These are phyloP conservation scores for Theileria orientalis DNA, from an alignment of 169 alveolate species.

Conservation along the genomic window DNA sequence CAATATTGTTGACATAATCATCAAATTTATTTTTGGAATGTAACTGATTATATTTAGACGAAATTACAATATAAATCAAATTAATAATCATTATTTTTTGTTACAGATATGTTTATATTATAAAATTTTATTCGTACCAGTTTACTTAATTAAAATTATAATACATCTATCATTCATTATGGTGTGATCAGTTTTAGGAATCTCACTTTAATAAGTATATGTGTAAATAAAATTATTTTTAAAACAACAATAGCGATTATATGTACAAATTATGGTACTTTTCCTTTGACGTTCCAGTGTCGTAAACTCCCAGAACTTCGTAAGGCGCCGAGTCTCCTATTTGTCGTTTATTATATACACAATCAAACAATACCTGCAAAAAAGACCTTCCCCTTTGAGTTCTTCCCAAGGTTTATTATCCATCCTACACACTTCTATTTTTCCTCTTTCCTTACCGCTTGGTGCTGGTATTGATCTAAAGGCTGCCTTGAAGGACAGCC, in stretches of 20 bases:
- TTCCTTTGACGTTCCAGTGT: constrained; percentile 2
- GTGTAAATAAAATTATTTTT: constrained; percentile 7
- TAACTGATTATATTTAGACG: too few relatives aligned
- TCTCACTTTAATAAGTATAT: too few relatives aligned
- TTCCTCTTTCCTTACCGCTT: constrained; percentile 34
- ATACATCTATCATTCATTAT: too few relatives aligned
- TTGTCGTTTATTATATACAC: background rate
- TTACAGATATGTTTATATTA: too few relatives aligned
- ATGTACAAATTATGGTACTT: constrained; percentile 23
- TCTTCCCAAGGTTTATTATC: constrained; percentile 12
- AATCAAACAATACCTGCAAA: constrained; percentile 22
- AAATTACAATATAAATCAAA: too few relatives aligned
- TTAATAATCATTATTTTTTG: too few relatives aligned
- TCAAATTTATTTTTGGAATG: too few relatives aligned
- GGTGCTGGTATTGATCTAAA: constrained; percentile 36
- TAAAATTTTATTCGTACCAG: too few relatives aligned
- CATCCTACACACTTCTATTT: constrained; percentile 6
- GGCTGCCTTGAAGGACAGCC: constrained; percentile 24
- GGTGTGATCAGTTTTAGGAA: too few relatives aligned
- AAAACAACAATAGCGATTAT: background rate
- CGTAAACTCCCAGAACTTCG: constrained; percentile 29
- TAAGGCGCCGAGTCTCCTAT: constrained; percentile 38
- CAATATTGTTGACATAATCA: too few relatives aligned
- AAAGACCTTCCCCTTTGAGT: constrained; percentile 17
- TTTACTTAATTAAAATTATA: too few relatives aligned